Conservation (phyloP, 345 rosid genomes). For the Pistacia integerrima region DNA sequence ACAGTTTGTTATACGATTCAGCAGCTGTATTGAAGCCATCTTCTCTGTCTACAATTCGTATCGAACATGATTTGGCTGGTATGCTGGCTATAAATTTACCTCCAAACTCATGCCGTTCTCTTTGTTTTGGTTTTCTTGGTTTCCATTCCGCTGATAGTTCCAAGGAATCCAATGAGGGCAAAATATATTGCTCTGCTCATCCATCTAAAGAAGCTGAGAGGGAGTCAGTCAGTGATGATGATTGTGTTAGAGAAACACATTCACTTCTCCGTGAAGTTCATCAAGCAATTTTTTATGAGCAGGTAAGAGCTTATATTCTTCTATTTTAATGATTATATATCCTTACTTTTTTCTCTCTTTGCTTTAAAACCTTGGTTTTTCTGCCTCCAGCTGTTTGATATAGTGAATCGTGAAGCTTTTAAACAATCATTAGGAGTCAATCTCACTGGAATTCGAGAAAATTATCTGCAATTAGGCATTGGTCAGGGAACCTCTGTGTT, state of each 20-base stretch:
- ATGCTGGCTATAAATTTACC: constrained; percentile 89
- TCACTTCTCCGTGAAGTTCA: constrained; percentile 72
- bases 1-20: constrained; percentile 58
- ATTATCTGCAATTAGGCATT: constrained; percentile 69
- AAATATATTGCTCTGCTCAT: constrained; percentile 19
- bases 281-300: constrained; percentile 82
- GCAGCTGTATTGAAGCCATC: constrained; percentile 52
- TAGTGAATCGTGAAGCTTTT: constrained; percentile 77
- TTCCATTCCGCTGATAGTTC: constrained; percentile 30
- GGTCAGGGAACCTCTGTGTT: constrained; percentile 74
- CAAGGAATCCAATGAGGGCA: constrained; percentile 36
- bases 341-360: constrained; percentile 2
- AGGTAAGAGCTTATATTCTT: constrained; percentile 42
- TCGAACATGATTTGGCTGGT: constrained; percentile 88
- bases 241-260: constrained; percentile 65
- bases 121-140: constrained; percentile 82
- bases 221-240: constrained; percentile 55
- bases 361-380: constrained; percentile 27
- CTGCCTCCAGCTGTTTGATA: constrained; percentile 72
- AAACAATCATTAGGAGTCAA: constrained; percentile 71
- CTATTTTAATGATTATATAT: constrained; percentile 1
- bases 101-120: constrained; percentile 64
- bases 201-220: constrained; percentile 37
- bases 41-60: constrained; percentile 63
- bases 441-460: constrained; percentile 83